Base-by-base conservation (phyloP, 2,329 filamentous ascomycete species). In the Fusarium decemcellulare region DNA sequence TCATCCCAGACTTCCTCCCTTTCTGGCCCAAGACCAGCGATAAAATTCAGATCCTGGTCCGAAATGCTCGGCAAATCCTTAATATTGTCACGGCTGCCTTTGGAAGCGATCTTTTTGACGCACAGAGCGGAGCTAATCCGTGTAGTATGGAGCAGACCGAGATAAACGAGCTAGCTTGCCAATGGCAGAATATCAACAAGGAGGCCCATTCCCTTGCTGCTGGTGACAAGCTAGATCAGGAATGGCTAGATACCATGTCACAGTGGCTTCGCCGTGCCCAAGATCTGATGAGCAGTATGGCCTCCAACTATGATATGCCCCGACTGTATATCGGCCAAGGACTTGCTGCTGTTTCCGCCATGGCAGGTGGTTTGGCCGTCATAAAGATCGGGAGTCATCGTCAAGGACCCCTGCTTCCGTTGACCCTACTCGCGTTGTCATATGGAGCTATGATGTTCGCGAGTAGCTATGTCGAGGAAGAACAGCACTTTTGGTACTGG, bases 401-500 rank as follows among this genome's bases (percentile, higher is more conserved):
- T 1, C 42, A 59, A 16, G 69, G 67, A 1, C 58, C 62, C 14
- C 72, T 84, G 11, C 60, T 77, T 9, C 84, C 85, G 5, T 82
- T 92, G 53, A 69, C 82, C 5, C 67, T 86, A 3, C 82, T 90
- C 32, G 87, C 87, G 1, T 50, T 90, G 0, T 79, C 87, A 0
- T 97, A 98, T 76, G 90, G 91, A 2, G 78, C 89, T 39, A 97
- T 98, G 90, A 98, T 98, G 95, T 98, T 98, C 81, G 95, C 95
- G 10, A 97, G 93, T 77, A 98, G 95, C 76, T 99, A 96, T 78
- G 94, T 99, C 3, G 96, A 99, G 80, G 96, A 99, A 81, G 96
- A 99, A 79, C 96, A 99, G 52, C 94, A 98, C 72, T 98, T 97
- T 78, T 99, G 96, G 96, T 98, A 99, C 81, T 98, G 95, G 94